Base-by-base conservation (phyloP, 129 eudicot species). In the Pseudognaphalium luteoalbum region DNA sequence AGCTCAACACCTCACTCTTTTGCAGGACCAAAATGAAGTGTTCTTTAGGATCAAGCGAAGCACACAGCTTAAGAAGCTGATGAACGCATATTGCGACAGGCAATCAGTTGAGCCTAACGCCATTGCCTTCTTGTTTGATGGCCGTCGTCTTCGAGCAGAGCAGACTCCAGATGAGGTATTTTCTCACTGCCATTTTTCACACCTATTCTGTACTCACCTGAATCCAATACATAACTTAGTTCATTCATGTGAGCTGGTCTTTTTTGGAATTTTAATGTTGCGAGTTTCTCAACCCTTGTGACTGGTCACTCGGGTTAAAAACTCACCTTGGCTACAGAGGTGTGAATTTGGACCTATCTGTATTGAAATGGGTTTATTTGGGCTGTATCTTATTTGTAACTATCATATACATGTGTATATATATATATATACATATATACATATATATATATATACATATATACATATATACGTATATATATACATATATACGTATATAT, bases 21-120 rank as follows among this genome's bases (percentile, higher is more conserved):
- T 47, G 37, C 83, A 85, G 89, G 84, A 85, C 20, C 84, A 84
- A n/a, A 85, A 85, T 76, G 86, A 85, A 67, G 89, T 85, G 30
- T 85, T 85, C 54, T 82, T 85, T 30, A 85, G 86, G 80, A 85
- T 85, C 54, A 85, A 82, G 50, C 17, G 86, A 54, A 85, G 80
- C 76, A 82, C 89, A 7, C 86, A 85, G 51, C 84, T 85, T 44
- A 85, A 82, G 74, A 82, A 86, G 68, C 86, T 82, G 44, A 82
- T 86, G 89, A 82, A 86, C 22, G 87, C 89, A 4, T 86, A 86
- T 28, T 86, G 89, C 73, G 89, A 86, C 34, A 65, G 85, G 22
- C 89, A 82, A 39, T 82, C 89, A 1, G 84, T 82, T 29, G 89
- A 82, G 78, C 70, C 83, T 8, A 86, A 79, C 63, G 63, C 87